phyloP scores from a whole-genome alignment of 179 eudicot species.

The Dionaea muscipula region DNA sequence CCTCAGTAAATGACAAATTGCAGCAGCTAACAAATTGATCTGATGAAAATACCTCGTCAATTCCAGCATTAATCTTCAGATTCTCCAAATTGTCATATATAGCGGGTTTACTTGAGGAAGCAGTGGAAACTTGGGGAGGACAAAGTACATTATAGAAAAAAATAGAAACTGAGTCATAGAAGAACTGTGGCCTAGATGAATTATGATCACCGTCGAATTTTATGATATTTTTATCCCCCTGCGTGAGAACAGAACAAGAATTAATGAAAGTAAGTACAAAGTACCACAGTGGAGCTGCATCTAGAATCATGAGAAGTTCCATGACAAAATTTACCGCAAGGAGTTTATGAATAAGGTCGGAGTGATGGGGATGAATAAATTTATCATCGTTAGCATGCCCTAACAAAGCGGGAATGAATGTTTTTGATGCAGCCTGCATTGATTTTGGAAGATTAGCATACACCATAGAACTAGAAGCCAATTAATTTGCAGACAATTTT shows the following conservation, averaged over 20 bases:
- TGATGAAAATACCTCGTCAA: slow-evolving; percentile 43
- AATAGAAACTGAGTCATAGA: slow-evolving; percentile 77
- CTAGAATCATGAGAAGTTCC: neutral
- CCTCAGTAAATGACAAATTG: too few species aligned
- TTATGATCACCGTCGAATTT: slow-evolving; percentile 44
- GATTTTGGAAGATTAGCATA: slow-evolving; percentile 7
- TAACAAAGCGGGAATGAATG: slow-evolving; percentile 82
- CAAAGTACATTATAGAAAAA: slow-evolving; percentile 79
- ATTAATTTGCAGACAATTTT: neutral
- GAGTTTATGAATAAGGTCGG: slow-evolving; percentile 58
- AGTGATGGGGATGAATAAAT: slow-evolving; percentile 73
- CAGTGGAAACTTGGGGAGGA: slow-evolving; percentile 55
- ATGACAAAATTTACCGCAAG: slow-evolving; percentile 41
- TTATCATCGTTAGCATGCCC: slow-evolving; percentile 94
- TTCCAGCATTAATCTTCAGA: slow-evolving; percentile 33
- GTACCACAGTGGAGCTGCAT: neutral
- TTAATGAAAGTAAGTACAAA: slow-evolving; percentile 7
- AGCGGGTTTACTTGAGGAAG: slow-evolving; percentile 38
- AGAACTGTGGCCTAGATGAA: slow-evolving; percentile 49
- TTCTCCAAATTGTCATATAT: slow-evolving; percentile 42
- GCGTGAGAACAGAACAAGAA: slow-evolving; percentile 6
- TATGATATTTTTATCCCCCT: slow-evolving; percentile 40
- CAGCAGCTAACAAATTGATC: too few species aligned
- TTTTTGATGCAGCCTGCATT: slow-evolving; percentile 66
- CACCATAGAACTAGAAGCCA: slow-evolving; percentile 1